A percentile compares a stretch with the other conserved stretches of the same genome.
phyloP scores from a whole-genome alignment of 768 basidiomycete genomes.

The Daedalea quercina region DNA sequence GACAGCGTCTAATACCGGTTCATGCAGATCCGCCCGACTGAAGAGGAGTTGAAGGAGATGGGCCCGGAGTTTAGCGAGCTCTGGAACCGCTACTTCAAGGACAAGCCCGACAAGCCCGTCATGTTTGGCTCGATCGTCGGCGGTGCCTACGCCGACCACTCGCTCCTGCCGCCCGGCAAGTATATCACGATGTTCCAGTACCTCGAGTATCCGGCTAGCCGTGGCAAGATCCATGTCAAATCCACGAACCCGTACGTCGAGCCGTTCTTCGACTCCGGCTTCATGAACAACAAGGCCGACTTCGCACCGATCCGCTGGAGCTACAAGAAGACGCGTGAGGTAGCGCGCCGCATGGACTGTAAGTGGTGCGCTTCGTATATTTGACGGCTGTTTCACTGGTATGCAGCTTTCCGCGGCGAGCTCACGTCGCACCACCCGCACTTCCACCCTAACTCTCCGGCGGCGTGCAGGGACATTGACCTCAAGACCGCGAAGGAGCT shows the following conservation, averaged over 20 bases:
- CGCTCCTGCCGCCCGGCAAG: slow-evolving; percentile 63
- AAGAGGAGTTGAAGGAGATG: slow-evolving; percentile 68
- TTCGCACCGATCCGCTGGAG: slow-evolving; percentile 72
- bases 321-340: slow-evolving; percentile 71
- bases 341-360: slow-evolving; percentile 69
- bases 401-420: slow-evolving; percentile 61
- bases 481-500: slow-evolving; percentile 60
- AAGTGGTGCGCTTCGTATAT: slow-evolving; percentile 9
- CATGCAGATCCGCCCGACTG: slow-evolving; percentile 59
- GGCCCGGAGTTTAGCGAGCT: slow-evolving; percentile 69
- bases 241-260: slow-evolving; percentile 55
- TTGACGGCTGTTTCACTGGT: too few relatives aligned
- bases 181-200: slow-evolving; percentile 75
- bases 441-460: slow-evolving; percentile 65
- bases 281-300: slow-evolving; percentile 76
- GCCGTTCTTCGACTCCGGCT: slow-evolving; percentile 65
- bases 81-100: slow-evolving; percentile 68
- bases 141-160: slow-evolving; percentile 67
- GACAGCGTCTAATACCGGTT: neutral
- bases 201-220: slow-evolving; percentile 68
- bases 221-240: slow-evolving; percentile 66
- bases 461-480: slow-evolving; percentile 55
- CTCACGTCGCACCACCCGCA: slow-evolving; percentile 67
- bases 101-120: slow-evolving; percentile 75
- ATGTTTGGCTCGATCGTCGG: slow-evolving; percentile 70